phyloP scores from a whole-genome alignment of 2,329 filamentous ascomycete genomes.

The Pseudocercospora fuligena region DNA sequence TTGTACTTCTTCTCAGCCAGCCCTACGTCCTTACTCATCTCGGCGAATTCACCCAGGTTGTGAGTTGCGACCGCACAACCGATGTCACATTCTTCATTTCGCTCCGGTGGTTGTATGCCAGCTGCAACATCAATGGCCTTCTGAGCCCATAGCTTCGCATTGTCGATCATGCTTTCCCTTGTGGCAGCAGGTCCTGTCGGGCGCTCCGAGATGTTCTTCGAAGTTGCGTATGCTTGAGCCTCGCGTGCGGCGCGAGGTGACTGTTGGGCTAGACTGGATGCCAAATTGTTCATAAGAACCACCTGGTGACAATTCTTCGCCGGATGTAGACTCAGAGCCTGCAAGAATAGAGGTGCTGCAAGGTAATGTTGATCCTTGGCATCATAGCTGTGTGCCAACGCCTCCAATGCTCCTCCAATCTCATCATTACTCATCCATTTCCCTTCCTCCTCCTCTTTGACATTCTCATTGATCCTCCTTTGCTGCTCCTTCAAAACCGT shows the following conservation, averaged over 20 bases:
- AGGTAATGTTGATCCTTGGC: slow-evolving; percentile 76
- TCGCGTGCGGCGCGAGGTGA: slow-evolving; percentile 43
- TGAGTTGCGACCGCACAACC: slow-evolving; percentile 84
- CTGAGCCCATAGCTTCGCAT: slow-evolving; percentile 76
- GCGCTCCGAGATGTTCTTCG: slow-evolving; percentile 41
- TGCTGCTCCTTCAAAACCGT: slow-evolving; percentile 75
- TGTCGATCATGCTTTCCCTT: slow-evolving; percentile 65
- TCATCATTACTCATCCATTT: slow-evolving; percentile 73
- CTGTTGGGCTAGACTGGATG: slow-evolving; percentile 74
- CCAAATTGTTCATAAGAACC: slow-evolving; percentile 84
- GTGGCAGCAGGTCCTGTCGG: slow-evolving; percentile 54
- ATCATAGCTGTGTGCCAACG: slow-evolving; percentile 78
- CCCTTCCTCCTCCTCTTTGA: slow-evolving; percentile 69
- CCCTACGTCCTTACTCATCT: slow-evolving; percentile 68
- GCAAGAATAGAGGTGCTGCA: slow-evolving; percentile 82
- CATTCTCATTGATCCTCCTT: slow-evolving; percentile 57
- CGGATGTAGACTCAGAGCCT: slow-evolving; percentile 74
- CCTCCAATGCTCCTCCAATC: slow-evolving; percentile 76
- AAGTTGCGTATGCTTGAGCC: slow-evolving; percentile 38
- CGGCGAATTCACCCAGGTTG: slow-evolving; percentile 83
- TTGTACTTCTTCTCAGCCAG: slow-evolving; percentile 71
- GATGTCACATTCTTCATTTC: slow-evolving; percentile 79
- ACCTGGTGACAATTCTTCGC: slow-evolving; percentile 74
- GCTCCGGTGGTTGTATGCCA: slow-evolving; percentile 67
- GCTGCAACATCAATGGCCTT: slow-evolving; percentile 73